These are phyloP conservation scores for Austroboletus olivaceoglutinosus DNA, from an alignment of 1,284 basidiomycete species.

Conservation along the genomic window DNA sequence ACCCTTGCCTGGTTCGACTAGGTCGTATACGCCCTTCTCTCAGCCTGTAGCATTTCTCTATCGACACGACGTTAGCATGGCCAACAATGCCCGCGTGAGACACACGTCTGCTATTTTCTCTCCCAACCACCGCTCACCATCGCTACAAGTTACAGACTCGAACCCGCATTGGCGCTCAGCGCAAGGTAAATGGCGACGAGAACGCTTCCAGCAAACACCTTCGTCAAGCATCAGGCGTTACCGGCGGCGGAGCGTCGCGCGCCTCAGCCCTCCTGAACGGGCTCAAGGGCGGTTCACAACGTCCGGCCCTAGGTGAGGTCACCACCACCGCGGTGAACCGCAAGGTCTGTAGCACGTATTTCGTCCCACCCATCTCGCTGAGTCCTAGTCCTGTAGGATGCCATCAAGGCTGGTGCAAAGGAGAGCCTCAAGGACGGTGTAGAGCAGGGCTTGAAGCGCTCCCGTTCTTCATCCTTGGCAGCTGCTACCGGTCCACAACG, in stretches of 20 bases:
- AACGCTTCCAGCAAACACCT: conserved; percentile 65
- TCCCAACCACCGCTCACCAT: neutral
- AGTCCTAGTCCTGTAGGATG: conserved; percentile 24
- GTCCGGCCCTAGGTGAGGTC: conserved; percentile 70
- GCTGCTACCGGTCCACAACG: conserved; percentile 59
- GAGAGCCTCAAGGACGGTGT: conserved; percentile 48
- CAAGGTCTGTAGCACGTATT: conserved; percentile 49
- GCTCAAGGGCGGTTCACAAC: conserved; percentile 45
- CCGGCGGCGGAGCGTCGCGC: conserved; percentile 45
- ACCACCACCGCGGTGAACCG: conserved; percentile 69
- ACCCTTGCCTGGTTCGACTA: conserved; percentile 12
- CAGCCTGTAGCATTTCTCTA: conserved; percentile 34
- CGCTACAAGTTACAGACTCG: conserved; percentile 34
- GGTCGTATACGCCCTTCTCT: conserved; percentile 20
- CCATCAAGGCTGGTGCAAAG: conserved; percentile 28
- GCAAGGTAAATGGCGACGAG: conserved; percentile 66
- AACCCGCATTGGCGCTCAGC: conserved; percentile 45
- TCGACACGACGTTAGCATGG: conserved; percentile 45
- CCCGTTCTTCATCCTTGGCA: conserved; percentile 58
- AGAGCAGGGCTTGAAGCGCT: conserved; percentile 60
- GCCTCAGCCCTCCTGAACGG: conserved; percentile 49
- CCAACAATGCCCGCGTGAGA: conserved; percentile 55
- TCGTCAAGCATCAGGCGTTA: conserved; percentile 55
- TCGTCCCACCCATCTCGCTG: conserved; percentile 5
- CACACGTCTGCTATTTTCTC: conserved; percentile 6